A percentile compares a stretch with the other conserved stretches of the same genome.
Evolutionary conservation across 2,329 filamentous ascomycete genomes (phyloP).

Genomic region (Colletotrichum eremochloae): DNA sequence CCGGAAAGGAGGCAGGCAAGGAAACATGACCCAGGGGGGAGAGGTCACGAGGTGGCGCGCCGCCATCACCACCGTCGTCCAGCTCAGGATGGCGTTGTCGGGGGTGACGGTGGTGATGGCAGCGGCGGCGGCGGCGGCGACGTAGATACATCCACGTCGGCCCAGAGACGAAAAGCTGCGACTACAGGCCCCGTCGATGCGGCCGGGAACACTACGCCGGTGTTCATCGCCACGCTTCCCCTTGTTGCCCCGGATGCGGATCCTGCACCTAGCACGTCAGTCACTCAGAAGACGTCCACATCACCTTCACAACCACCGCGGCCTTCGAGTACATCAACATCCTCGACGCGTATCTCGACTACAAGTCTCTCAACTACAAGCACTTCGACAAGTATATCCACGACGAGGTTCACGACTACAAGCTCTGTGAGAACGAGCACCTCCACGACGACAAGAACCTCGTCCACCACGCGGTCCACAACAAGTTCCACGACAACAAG

Average conservation of each 20-base stretch:
- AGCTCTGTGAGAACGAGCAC: background rate
- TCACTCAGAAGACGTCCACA: background rate
- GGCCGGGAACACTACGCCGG: constrained; percentile 2
- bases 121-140: background rate
- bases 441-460: background rate
- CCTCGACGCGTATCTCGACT: background rate
- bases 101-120: too few relatives aligned
- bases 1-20: background rate
- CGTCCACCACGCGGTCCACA: background rate
- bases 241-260: constrained; percentile 15
- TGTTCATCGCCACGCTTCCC: constrained; percentile 35
- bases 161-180: background rate
- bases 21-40: background rate
- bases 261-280: background rate
- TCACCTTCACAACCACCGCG: background rate
- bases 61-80: constrained; percentile 30
- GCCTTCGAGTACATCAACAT: background rate
- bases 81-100: background rate
- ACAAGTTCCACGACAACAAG: background rate
- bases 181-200: background rate
- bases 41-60: background rate
- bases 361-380: too few relatives aligned
- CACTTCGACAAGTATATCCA: too few relatives aligned
- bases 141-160: background rate
- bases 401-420: background rate